Base-by-base conservation (phyloP, 2,329 filamentous ascomycete genomes). In the Diaporthe sp. region DNA sequence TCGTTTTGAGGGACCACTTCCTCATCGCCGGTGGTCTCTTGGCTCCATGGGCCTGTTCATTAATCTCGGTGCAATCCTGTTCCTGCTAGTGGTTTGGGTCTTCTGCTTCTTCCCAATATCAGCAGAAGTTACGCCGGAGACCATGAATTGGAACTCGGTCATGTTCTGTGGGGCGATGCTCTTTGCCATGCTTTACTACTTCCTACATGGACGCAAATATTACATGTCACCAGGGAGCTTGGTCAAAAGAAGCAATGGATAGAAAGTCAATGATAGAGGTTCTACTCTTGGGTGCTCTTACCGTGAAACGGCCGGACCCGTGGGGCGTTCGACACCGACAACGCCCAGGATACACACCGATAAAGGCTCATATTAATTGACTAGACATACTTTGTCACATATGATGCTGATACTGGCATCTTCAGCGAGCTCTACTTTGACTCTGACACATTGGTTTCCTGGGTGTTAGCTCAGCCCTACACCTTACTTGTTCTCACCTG, bases 131-230 rank as follows among this genome's bases (percentile, higher is more conserved):
- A 83, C 80, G 2, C 78, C 82, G 1, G 77, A 77, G 19, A 83
- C 82, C 3, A 88, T 89, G 83, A 90, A 90, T 78, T 90, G 86
- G 86, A 85, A 84, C 39, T 78, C 83, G n/a, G 80, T 87, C 9
- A 83, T 89, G 51, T 86, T 87, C 61, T 78, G 77, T 30, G 80
- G 79, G 0, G 81, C 84, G 13, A 82, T 86, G 71, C 53, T 83
- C 7, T 81, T 86, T 58, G 83, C 84, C 19, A 76, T 82, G 19
- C 76, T 80, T 1, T 86, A 86, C 75, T 87, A 86, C 76, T 77
- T 81, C 63, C 73, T 81, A 39, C 73, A 75, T 4, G 81, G 80
- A 59, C 78, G 56, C 69, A 76, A 77, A 63, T 55, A 47, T 25
- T 81, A 81, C 50, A 76, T 61, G 42, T 63, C 79, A 9, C 79